Conservation (phyloP, 106 monocot genomes). For the Acorus calamus region DNA sequence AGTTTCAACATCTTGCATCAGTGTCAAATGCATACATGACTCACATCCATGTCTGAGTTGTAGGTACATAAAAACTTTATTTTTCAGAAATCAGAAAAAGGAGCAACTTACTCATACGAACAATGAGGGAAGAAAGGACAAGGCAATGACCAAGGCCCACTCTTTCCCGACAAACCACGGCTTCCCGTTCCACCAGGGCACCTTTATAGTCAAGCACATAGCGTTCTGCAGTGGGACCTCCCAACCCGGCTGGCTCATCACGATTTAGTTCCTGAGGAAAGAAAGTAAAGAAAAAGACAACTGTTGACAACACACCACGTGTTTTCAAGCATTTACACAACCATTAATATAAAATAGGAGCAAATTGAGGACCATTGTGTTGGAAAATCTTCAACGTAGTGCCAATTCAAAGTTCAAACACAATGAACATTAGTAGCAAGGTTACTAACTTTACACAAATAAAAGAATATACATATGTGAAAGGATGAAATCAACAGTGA, state of each 20-base stretch:
- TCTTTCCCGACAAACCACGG: constrained; percentile 74
- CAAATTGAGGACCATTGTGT: too few species aligned
- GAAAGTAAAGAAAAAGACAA: constrained; percentile 2
- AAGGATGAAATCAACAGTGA: background rate
- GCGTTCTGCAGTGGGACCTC: constrained; percentile 60
- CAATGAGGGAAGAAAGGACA: constrained; percentile 62
- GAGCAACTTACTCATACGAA: constrained; percentile 47
- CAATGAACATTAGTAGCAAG: too few species aligned
- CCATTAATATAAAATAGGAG: too few species aligned
- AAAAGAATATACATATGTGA: background rate
- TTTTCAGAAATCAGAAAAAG: background rate
- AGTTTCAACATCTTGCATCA: too few species aligned
- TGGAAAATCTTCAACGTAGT: too few species aligned
- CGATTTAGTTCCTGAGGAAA: constrained; percentile 62
- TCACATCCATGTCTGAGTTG: too few species aligned
- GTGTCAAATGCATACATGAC: too few species aligned
- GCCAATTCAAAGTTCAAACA: too few species aligned
- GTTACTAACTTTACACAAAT: too few species aligned
- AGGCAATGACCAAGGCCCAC: constrained; percentile 82
- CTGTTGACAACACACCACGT: background rate
- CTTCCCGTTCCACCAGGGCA: constrained; percentile 55
- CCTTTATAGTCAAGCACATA: constrained; percentile 81
- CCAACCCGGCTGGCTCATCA: constrained; percentile 76
- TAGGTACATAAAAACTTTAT: too few species aligned
- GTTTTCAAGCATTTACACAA: too few species aligned